A percentile compares a stretch with the other conserved stretches of the same genome.
phyloP scores from a whole-genome alignment of 2,329 filamentous ascomycete species.

The Pezicula carpinea region DNA sequence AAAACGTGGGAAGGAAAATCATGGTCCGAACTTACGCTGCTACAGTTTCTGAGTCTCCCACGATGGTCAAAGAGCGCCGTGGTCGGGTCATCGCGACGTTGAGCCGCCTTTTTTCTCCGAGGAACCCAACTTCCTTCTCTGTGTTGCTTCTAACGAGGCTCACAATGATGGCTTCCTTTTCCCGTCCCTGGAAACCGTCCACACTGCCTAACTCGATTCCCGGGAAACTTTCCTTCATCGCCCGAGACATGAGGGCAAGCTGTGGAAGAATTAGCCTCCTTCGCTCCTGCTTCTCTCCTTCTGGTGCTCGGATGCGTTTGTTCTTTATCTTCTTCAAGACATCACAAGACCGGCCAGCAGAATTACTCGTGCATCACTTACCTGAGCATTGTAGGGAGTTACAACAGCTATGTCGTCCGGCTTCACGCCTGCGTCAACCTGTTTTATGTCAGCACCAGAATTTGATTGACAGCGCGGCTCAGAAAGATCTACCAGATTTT shows the following conservation, averaged over 20 bases:
- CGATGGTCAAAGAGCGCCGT: conserved; percentile 81
- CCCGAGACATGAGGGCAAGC: conserved; percentile 69
- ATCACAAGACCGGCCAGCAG: neutral
- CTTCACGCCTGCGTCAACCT: conserved; percentile 68
- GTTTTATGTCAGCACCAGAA: no score
- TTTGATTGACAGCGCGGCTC: no score
- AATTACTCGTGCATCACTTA: conserved; percentile 30
- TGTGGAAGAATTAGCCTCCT: conserved; percentile 34
- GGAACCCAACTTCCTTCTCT: conserved; percentile 83
- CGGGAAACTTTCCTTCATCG: conserved; percentile 75
- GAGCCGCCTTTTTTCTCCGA: conserved; percentile 84
- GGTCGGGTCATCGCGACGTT: conserved; percentile 98
- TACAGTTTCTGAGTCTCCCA: conserved; percentile 90
- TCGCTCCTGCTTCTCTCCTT: no score
- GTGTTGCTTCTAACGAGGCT: conserved; percentile 91
- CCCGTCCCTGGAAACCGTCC: conserved; percentile 93
- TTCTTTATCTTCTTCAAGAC: neutral
- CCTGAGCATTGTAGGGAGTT: conserved; percentile 94
- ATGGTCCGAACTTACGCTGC: conserved; percentile 60
- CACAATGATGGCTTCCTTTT: conserved; percentile 93
- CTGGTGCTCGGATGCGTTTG: neutral
- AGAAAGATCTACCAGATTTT: conserved; percentile 46
- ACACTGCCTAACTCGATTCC: conserved; percentile 94
- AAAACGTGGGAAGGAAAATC: neutral
- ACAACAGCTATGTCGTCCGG: conserved; percentile 87